phyloP scores from a whole-genome alignment of 2,329 filamentous ascomycete genomes.

The Fusarium subglutinans region DNA sequence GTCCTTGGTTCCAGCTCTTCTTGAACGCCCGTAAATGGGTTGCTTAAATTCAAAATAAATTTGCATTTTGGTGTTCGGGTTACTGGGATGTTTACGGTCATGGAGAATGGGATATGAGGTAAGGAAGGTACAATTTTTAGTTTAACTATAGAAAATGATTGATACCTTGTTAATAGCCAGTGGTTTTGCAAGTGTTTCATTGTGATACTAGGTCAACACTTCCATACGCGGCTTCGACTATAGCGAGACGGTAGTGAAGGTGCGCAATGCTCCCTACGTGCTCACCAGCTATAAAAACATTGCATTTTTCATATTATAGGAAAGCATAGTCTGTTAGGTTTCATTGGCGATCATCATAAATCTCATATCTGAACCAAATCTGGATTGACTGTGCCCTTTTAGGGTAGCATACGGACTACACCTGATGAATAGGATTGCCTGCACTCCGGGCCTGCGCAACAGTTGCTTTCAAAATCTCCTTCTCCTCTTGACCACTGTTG shows the following conservation, averaged over 20 bases:
- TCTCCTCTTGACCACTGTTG: conserved; percentile 13
- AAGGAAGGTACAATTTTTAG: conserved; percentile 3
- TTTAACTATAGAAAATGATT: conserved; percentile 11
- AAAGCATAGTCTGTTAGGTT: neutral
- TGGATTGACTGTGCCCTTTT: neutral
- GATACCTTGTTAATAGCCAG: neutral
- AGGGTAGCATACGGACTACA: neutral
- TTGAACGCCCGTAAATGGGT: conserved; percentile 90
- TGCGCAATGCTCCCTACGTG: too few species aligned
- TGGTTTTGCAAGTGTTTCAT: neutral
- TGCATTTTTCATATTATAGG: neutral
- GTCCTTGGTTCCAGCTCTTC: conserved; percentile 88
- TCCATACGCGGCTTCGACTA: neutral
- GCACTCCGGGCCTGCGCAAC: neutral
- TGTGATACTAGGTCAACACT: neutral
- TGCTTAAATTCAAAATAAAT: conserved; percentile 55
- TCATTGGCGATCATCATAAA: neutral
- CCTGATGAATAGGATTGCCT: neutral
- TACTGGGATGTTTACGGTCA: conserved; percentile 9
- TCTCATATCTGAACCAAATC: neutral
- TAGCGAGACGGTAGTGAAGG: neutral
- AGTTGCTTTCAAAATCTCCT: neutral
- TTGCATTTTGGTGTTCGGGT: conserved; percentile 30
- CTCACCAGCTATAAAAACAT: neutral
- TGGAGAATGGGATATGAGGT: conserved; percentile 9